A percentile compares a stretch with the other conserved stretches of the same genome.
These are phyloP conservation scores for Rhexocercosporidium sp. DNA, from an alignment of 2,329 filamentous ascomycete genomes.

Conservation along the genomic window DNA sequence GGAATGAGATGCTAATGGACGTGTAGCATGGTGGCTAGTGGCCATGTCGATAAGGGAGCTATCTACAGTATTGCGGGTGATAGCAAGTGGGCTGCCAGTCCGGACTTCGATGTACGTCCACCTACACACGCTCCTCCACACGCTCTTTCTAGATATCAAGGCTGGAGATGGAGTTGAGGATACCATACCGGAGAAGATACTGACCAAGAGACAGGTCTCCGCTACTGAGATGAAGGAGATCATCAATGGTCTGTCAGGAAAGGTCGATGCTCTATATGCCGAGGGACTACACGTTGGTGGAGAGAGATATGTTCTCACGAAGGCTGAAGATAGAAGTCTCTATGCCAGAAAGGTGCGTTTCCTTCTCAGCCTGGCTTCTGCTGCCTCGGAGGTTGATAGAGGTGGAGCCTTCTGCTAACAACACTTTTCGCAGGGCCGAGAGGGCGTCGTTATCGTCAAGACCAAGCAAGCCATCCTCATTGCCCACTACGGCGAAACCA, in stretches of 20 bases:
- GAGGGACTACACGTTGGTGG: slow-evolving; percentile 78
- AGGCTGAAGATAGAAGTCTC: slow-evolving; percentile 76
- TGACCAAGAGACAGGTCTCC: slow-evolving; percentile 54
- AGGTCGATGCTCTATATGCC: slow-evolving; percentile 66
- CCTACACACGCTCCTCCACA: neutral
- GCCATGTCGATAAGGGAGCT: slow-evolving; percentile 82
- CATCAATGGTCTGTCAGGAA: slow-evolving; percentile 54
- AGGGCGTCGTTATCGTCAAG: slow-evolving; percentile 83
- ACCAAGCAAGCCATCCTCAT: slow-evolving; percentile 88
- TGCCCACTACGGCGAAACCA: slow-evolving; percentile 79
- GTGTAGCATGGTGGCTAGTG: slow-evolving; percentile 76
- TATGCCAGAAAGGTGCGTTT: slow-evolving; percentile 80
- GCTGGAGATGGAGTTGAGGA: neutral
- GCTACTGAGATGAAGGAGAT: slow-evolving; percentile 65
- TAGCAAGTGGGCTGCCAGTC: slow-evolving; percentile 76
- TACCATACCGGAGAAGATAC: neutral
- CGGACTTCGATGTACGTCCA: slow-evolving; percentile 60
- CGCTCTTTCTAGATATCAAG: neutral
- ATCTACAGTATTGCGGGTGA: slow-evolving; percentile 83
- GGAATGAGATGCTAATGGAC: slow-evolving; percentile 30
- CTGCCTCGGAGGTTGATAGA: neutral
- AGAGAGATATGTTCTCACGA: slow-evolving; percentile 78
- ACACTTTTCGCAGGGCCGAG: slow-evolving; percentile 64
- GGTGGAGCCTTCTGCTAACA: slow-evolving; percentile 13
- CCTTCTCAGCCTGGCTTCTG: neutral